Evolutionary conservation across 768 basidiomycete genomes (phyloP), one percentile per base, ranked within the genome.

Genomic region (Cystobasidium onofrii): DNA sequence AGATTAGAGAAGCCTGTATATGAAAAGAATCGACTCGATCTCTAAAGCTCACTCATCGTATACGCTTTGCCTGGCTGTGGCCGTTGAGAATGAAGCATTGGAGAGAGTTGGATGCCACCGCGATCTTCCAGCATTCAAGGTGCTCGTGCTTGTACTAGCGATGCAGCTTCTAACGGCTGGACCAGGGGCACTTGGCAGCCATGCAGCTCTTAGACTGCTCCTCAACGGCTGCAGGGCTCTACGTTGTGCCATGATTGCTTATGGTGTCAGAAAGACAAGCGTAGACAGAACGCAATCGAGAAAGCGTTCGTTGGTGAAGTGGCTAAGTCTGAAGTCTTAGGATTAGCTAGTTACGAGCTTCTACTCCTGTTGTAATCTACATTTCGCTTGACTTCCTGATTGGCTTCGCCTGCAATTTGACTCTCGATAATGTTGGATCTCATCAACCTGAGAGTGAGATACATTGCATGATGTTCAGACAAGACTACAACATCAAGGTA

Each of bases 21-120:
- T 15, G 15, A 20, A 3, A 50, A 3, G n/a, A n/a, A n/a, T n/a
- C n/a, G n/a, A n/a, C n/a, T n/a, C n/a, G 15, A 46, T 31, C 31
- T 44, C 25, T 36, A 4, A n/a, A n/a, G 34, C 69, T 33, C 33
- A 71, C 69, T 71, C 69, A 36, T 71, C 69, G 29, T 71, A 71
- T 1, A 71, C 69, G 69, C 69, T 60, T 23, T 60, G 33, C 23
- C 57, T 34, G 27, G 20, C 57, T 60, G 25, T 29, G 9, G 46
- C 12, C 20, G 46, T 50, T 20, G 46, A 50, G 46, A 50, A 50
- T 50, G 46, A n/a, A 17, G 46, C 46, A 17, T 50, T 15, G 10
- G 20, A 50, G 46, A 20, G 9, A 12, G 3, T 15, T 7, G 46
- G 18, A 7, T 50, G 46, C 46, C 46, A 50, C 46, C 46, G 46